Evolutionary conservation across 371 early-diverging fungal genomes (phyloP).

Genomic region (Saksenaea oblongispora): DNA sequence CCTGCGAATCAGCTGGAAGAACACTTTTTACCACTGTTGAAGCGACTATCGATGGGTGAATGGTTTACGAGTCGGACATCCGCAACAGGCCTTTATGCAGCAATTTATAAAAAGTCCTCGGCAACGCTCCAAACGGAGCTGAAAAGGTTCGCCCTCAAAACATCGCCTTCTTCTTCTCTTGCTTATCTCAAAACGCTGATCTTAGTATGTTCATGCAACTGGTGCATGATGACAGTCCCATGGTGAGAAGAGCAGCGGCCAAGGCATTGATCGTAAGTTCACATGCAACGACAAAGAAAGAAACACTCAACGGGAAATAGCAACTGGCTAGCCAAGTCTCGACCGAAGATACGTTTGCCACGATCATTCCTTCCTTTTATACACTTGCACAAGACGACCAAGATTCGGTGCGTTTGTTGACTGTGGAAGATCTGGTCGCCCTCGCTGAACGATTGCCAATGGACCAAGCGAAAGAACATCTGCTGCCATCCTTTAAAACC

Average conservation of each 20-base stretch:
- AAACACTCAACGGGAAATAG: slow-evolving; percentile 25
- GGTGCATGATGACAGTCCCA: slow-evolving; percentile 93
- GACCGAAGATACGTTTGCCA: slow-evolving; percentile 73
- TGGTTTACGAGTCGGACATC: slow-evolving; percentile 98
- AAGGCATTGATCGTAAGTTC: slow-evolving; percentile 77
- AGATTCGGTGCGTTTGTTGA: slow-evolving; percentile 96
- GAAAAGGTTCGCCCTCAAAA: slow-evolving; percentile 56
- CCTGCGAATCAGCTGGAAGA: slow-evolving; percentile 82
- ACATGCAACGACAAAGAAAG: background rate
- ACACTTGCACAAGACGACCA: slow-evolving; percentile 85
- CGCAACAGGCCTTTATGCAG: slow-evolving; percentile 91
- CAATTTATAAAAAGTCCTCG: slow-evolving; percentile 72
- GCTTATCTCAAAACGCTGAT: too few species aligned
- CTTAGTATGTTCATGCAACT: slow-evolving; percentile 70
- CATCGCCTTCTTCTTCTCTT: too few species aligned
- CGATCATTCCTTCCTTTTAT: slow-evolving; percentile 81
- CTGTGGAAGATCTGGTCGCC: slow-evolving; percentile 90
- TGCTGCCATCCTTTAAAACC: slow-evolving; percentile 72
- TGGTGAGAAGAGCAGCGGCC: slow-evolving; percentile 96
- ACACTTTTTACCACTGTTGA: slow-evolving; percentile 86
- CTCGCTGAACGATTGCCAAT: slow-evolving; percentile 80
- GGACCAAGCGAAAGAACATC: slow-evolving; percentile 74
- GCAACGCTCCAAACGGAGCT: slow-evolving; percentile 83
- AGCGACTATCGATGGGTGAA: slow-evolving; percentile 90
- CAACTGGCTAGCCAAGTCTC: slow-evolving; percentile 66